Evolutionary conservation across 2,329 filamentous ascomycete species (phyloP).

Genomic region (Xylariaceae sp.): DNA sequence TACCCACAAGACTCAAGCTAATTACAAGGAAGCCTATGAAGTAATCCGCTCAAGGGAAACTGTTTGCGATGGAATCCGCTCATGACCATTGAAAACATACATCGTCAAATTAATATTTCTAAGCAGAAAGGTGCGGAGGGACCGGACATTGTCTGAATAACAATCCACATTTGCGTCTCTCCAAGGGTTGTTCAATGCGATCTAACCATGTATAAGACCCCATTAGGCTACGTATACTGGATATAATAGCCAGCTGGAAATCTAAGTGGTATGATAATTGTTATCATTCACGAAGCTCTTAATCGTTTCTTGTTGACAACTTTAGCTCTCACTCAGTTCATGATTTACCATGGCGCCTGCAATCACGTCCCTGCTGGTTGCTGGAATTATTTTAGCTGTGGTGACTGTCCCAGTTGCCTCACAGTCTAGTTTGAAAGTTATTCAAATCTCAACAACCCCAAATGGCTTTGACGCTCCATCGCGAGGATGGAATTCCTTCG

Average conservation of each 20-base stretch:
- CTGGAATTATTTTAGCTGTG: neutral
- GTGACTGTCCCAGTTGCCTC: neutral
- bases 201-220: neutral
- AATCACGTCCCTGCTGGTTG: neutral
- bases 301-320: neutral
- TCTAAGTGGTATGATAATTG: neutral
- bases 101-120: neutral
- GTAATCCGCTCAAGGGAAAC: neutral
- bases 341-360: neutral
- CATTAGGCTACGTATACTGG: neutral
- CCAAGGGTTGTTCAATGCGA: too few relatives aligned
- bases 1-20: neutral
- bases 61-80: neutral
- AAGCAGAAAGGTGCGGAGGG: neutral
- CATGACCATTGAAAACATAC: neutral
- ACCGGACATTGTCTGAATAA: neutral
- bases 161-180: neutral
- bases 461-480: constrained; percentile 31
- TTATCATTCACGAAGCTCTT: neutral
- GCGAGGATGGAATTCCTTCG: constrained; percentile 37
- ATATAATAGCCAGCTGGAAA: neutral
- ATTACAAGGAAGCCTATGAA: neutral
- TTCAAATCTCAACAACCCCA: constrained; percentile 25
- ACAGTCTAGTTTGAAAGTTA: constrained; percentile 5
- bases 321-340: neutral